A percentile compares a stretch with the other conserved stretches of the same genome.
These are phyloP conservation scores for Diophrys appendiculata DNA, from an alignment of 73 alveolate species.

Conservation along the genomic window DNA sequence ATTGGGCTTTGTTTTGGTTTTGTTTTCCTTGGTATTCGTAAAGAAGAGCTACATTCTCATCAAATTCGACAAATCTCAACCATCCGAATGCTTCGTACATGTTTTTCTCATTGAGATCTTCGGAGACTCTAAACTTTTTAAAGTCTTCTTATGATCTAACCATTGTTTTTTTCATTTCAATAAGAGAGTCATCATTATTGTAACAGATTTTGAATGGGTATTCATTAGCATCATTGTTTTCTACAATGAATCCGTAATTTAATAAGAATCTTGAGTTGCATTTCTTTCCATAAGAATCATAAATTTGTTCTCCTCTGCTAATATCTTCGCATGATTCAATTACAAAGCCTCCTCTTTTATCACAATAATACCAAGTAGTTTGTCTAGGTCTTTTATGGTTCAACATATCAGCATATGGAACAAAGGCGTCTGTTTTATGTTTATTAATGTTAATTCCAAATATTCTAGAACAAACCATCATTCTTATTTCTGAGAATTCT, in stretches of 20 bases:
- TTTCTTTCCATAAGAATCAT: constrained; percentile 88
- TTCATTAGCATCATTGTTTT: constrained; percentile 86
- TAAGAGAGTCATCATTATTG: constrained; percentile 66
- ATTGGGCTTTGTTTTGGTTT: constrained; percentile 17
- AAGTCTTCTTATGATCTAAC: constrained; percentile 17
- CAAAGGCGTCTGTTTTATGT: constrained; percentile 88
- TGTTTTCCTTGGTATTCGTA: constrained; percentile 24
- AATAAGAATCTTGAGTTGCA: constrained; percentile 83
- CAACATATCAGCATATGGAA: constrained; percentile 81
- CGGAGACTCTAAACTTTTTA: constrained; percentile 45
- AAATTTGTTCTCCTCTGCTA: constrained; percentile 66
- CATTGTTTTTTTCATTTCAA: constrained; percentile 43
- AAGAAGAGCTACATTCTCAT: constrained; percentile 42
- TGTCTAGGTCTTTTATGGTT: constrained; percentile 89
- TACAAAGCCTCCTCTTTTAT: constrained; percentile 69
- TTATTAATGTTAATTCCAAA: constrained; percentile 77
- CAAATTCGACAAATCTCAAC: constrained; percentile 51
- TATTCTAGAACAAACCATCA: constrained; percentile 78
- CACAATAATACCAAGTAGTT: constrained; percentile 81
- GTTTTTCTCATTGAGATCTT: constrained; percentile 8
- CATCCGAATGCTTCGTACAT: constrained; percentile 49
- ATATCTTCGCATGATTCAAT: constrained; percentile 82
- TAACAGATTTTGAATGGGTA: constrained; percentile 54
- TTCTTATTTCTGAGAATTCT: constrained; percentile 82
- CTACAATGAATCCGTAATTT: constrained; percentile 82